Percentiles rank a stretch among this genome's conserved stretches.
phyloP scores from a whole-genome alignment of 2,329 filamentous ascomycete genomes.

The Ascocoryne sarcoides region DNA sequence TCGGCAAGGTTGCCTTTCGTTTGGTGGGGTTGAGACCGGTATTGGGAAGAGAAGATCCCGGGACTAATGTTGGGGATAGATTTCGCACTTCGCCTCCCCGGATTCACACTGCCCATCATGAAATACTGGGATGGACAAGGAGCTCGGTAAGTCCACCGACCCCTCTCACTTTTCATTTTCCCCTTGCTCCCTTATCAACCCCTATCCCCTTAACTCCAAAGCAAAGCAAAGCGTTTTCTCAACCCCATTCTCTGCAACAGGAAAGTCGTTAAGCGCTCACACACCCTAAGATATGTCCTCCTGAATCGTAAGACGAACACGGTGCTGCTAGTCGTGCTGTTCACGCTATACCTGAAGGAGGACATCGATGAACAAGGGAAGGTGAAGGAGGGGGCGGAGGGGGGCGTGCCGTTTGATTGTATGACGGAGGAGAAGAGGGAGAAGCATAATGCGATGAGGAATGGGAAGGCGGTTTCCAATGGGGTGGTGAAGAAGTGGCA shows the following conservation, averaged over 20 bases:
- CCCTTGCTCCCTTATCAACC: slow-evolving; percentile 12
- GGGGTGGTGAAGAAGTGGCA: slow-evolving; percentile 8
- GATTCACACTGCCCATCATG: slow-evolving; percentile 64
- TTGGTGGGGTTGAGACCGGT: background rate
- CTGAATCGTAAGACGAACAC: slow-evolving; percentile 68
- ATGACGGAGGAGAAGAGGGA: slow-evolving; percentile 7
- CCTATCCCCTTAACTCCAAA: slow-evolving; percentile 14
- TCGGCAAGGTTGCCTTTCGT: too few relatives aligned
- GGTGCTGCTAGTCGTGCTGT: slow-evolving; percentile 72
- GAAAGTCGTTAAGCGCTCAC: slow-evolving; percentile 48
- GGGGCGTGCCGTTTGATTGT: slow-evolving; percentile 21
- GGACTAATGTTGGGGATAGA: slow-evolving; percentile 31
- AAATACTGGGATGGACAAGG: slow-evolving; percentile 75
- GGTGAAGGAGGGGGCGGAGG: slow-evolving; percentile 34
- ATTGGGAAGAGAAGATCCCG: background rate
- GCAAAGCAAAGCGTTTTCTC: background rate
- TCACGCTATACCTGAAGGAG: slow-evolving; percentile 66
- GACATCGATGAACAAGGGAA: slow-evolving; percentile 51
- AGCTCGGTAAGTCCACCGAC: slow-evolving; percentile 52
- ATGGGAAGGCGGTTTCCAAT: slow-evolving; percentile 9
- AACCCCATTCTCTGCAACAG: slow-evolving; percentile 16
- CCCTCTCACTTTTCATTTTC: slow-evolving; percentile 8
- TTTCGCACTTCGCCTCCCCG: slow-evolving; percentile 62
- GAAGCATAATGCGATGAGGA: slow-evolving; percentile 8
- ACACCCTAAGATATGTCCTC: slow-evolving; percentile 83